Percentiles rank a stretch among this genome's conserved stretches.
Conservation (phyloP, 2,329 filamentous ascomycete genomes). For the Clarireedia monteithiana region DNA sequence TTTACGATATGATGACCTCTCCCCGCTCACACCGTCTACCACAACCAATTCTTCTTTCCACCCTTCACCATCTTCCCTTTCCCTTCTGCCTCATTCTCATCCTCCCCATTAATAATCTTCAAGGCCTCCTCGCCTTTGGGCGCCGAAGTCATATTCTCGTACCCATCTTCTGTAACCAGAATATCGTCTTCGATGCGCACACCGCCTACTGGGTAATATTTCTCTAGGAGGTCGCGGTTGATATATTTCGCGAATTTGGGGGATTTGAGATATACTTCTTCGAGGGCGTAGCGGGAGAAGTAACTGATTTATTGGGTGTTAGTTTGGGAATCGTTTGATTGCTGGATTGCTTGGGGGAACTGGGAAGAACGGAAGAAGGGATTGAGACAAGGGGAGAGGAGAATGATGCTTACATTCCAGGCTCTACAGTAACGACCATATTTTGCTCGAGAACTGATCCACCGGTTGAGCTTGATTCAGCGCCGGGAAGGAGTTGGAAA, state of each 20-base stretch:
- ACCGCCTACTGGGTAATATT: constrained; percentile 74
- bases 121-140: constrained; percentile 70
- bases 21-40: constrained; percentile 8
- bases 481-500: constrained; percentile 10
- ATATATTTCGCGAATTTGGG: constrained; percentile 55
- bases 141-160: constrained; percentile 75
- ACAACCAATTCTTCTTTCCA: constrained; percentile 15
- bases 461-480: neutral
- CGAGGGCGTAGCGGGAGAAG: constrained; percentile 62
- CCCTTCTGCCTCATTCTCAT: constrained; percentile 4
- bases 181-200: constrained; percentile 92
- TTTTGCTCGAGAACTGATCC: constrained; percentile 42
- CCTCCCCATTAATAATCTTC: constrained; percentile 41
- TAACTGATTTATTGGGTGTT: constrained; percentile 41
- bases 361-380: neutral
- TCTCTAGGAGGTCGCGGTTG: constrained; percentile 54
- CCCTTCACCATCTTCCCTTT: constrained; percentile 3
- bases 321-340: neutral
- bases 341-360: neutral
- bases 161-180: constrained; percentile 67
- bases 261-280: constrained; percentile 57
- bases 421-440: constrained; percentile 74
- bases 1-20: neutral
- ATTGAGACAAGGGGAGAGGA: neutral
- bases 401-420: constrained; percentile 50